phyloP scores from a whole-genome alignment of 2,329 filamentous ascomycete species.

The Neobulgaria alba region DNA sequence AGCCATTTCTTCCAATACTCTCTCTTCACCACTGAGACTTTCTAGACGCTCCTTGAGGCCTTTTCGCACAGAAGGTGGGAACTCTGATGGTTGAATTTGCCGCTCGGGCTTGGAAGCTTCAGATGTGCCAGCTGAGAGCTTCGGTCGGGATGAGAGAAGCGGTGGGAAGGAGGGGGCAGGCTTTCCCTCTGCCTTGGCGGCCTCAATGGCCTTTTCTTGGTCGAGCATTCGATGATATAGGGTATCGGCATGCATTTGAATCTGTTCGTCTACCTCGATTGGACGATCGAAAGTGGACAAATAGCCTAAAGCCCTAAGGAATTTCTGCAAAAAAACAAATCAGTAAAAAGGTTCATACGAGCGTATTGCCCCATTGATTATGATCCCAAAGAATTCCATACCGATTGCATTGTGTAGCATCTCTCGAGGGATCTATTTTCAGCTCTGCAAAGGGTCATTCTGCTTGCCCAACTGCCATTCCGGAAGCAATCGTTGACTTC shows the following conservation, averaged over 20 bases:
- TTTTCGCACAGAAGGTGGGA: slow-evolving; percentile 42
- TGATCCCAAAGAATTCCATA: slow-evolving; percentile 38
- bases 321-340: slow-evolving; percentile 47
- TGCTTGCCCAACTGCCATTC: slow-evolving; percentile 56
- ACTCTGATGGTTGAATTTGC: slow-evolving; percentile 20
- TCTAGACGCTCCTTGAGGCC: slow-evolving; percentile 47
- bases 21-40: slow-evolving; percentile 48
- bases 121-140: slow-evolving; percentile 1
- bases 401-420: slow-evolving; percentile 83
- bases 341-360: slow-evolving; percentile 2
- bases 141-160: slow-evolving; percentile 33
- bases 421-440: slow-evolving; percentile 72
- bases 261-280: slow-evolving; percentile 66
- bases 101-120: slow-evolving; percentile 8
- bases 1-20: slow-evolving; percentile 54
- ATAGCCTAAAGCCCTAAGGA: slow-evolving; percentile 86
- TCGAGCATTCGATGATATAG: slow-evolving; percentile 81
- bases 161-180: slow-evolving; percentile 51
- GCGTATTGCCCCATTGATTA: too few relatives aligned
- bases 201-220: slow-evolving; percentile 68
- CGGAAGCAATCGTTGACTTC: slow-evolving; percentile 77
- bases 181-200: slow-evolving; percentile 54
- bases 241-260: slow-evolving; percentile 92
- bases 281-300: slow-evolving; percentile 58
- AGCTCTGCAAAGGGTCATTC: slow-evolving; percentile 70